Percentiles rank a stretch among this genome's conserved stretches.
phyloP scores from a whole-genome alignment of 2,329 filamentous ascomycete genomes.

The Talaromyces pinophilus region DNA sequence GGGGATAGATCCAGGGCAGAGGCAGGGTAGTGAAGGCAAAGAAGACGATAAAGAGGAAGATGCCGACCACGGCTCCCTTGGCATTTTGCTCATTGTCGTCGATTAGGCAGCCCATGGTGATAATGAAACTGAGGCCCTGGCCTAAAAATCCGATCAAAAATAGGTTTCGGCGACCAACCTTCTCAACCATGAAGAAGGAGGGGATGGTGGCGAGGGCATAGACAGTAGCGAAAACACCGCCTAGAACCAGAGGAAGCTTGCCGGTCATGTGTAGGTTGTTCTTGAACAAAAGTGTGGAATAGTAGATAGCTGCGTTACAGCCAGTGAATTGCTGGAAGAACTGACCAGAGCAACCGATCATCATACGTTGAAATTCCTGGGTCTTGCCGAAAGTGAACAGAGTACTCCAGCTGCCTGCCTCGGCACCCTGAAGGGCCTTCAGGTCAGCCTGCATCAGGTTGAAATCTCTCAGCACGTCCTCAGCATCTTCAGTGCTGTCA shows the following conservation, averaged over 20 bases:
- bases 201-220: constrained; percentile 46
- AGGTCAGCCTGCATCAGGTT: constrained; percentile 19
- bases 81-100: constrained; percentile 22
- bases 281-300: constrained; percentile 52
- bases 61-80: constrained; percentile 37
- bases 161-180: constrained; percentile 39
- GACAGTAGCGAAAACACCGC: constrained; percentile 56
- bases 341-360: constrained; percentile 44
- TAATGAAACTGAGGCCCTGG: constrained; percentile 32
- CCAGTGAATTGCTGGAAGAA: constrained; percentile 54
- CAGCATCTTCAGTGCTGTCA: constrained; percentile 49
- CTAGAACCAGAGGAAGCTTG: constrained; percentile 53
- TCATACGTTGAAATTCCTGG: constrained; percentile 44
- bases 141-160: constrained; percentile 30
- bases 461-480: constrained; percentile 16
- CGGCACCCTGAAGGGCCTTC: constrained; percentile 65
- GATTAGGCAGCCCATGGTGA: constrained; percentile 31
- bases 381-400: constrained; percentile 34
- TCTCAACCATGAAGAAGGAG: constrained; percentile 53
- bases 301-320: constrained; percentile 55
- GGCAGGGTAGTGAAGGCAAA: constrained; percentile 65
- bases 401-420: constrained; percentile 61
- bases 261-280: constrained; percentile 44
- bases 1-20: constrained; percentile 56
- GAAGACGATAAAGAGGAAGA: constrained; percentile 66